Conservation (phyloP, 202 grass and related monocot genomes). For the Schoenoplectus tabernaemontani region DNA sequence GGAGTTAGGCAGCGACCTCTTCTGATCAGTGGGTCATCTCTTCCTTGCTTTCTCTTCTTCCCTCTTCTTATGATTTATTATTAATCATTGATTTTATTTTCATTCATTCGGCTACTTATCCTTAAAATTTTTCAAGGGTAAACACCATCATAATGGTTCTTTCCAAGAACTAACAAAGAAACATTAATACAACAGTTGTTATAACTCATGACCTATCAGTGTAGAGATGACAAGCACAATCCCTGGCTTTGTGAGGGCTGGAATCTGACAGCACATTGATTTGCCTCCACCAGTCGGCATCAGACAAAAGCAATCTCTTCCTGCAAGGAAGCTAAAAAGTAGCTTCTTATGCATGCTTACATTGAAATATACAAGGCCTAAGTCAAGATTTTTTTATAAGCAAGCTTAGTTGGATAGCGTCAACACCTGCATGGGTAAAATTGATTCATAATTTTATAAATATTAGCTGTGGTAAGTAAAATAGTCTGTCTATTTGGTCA, state of each 20-base stretch:
- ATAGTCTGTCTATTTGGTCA: not conserved
- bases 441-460: not conserved
- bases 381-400: not conserved
- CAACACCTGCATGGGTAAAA: not conserved
- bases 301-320: slow-evolving; percentile 94
- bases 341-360: slow-evolving; percentile 3
- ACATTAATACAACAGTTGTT: slow-evolving; percentile 4
- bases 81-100: too few species aligned
- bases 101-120: too few species aligned
- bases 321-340: slow-evolving; percentile 27
- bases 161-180: slow-evolving; percentile 18
- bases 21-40: too few species aligned
- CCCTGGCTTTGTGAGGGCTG: slow-evolving; percentile 70
- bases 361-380: not conserved
- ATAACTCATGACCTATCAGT: slow-evolving; percentile 58
- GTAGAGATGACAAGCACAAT: slow-evolving; percentile 95
- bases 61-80: too few species aligned
- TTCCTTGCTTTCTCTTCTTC: too few species aligned
- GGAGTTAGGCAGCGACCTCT: too few species aligned
- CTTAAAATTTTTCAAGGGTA: too few species aligned
- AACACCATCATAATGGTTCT: not conserved
- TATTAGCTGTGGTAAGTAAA: not conserved
- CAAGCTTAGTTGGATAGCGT: not conserved
- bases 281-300: slow-evolving; percentile 98
- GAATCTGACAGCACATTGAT: slow-evolving; percentile 93